Percentiles rank a stretch among this genome's conserved stretches.
Conservation (phyloP, 805 yeast genomes). For the Schwanniomyces occidentalis region DNA sequence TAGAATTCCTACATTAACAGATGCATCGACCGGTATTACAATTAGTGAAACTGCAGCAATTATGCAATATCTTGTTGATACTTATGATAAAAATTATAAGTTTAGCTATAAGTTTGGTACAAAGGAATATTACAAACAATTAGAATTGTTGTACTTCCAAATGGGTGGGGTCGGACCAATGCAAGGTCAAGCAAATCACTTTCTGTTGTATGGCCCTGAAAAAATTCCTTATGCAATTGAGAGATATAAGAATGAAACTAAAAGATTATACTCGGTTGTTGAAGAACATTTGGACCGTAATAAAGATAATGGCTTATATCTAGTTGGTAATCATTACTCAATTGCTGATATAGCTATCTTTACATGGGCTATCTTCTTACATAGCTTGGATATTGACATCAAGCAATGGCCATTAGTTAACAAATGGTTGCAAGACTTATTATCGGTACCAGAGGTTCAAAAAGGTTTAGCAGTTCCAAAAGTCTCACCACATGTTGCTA, state of each 20-base stretch:
- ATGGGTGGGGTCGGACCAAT: constrained; percentile 60
- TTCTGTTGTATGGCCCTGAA: constrained; percentile 45
- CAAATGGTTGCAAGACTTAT: constrained; percentile 38
- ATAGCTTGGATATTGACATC: constrained; percentile 27
- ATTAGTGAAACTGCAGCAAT: constrained; percentile 65
- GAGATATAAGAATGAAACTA: constrained; percentile 52
- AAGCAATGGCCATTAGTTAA: constrained; percentile 39
- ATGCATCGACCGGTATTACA: constrained; percentile 42
- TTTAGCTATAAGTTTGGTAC: constrained; percentile 39
- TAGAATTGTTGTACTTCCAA: constrained; percentile 53
- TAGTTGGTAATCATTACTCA: constrained; percentile 60
- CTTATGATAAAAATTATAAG: constrained; percentile 56
- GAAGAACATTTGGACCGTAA: constrained; percentile 51
- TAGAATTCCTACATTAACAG: constrained; percentile 56
- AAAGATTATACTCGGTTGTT: constrained; percentile 53
- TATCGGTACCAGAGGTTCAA: constrained; percentile 6
- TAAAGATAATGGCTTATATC: constrained; percentile 43
- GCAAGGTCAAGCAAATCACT: constrained; percentile 62
- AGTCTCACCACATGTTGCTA: not conserved
- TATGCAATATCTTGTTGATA: constrained; percentile 57
- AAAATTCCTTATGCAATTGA: constrained; percentile 55
- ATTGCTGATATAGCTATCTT: constrained; percentile 57
- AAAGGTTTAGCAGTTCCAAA: constrained; percentile 9
- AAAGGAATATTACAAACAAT: constrained; percentile 48
- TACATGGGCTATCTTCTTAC: constrained; percentile 41